These are phyloP conservation scores for Massospora cicadina DNA, from an alignment of 371 early-diverging fungal genomes.

Conservation along the genomic window DNA sequence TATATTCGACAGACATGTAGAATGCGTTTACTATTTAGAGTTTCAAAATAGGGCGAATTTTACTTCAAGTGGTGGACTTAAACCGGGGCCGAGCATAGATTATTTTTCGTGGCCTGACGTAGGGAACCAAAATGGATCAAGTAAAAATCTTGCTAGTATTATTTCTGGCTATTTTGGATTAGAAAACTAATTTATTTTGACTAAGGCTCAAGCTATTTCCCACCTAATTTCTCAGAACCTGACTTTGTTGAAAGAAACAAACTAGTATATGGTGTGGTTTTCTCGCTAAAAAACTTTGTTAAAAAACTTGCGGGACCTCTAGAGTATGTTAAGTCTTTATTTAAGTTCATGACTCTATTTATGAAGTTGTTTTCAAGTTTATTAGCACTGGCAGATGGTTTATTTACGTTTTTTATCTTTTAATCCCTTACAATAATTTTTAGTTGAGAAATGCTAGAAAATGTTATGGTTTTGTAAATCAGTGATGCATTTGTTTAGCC, in stretches of 20 bases:
- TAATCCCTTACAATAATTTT: not conserved
- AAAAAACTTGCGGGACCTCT: not conserved
- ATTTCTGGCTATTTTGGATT: too few relatives aligned
- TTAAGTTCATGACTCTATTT: too few relatives aligned
- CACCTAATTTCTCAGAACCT: not conserved
- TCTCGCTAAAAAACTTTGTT: constrained; percentile 3
- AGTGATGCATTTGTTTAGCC: not conserved
- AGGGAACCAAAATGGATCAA: too few relatives aligned
- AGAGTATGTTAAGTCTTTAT: too few relatives aligned
- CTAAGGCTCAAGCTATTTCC: not conserved
- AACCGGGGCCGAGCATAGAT: not conserved
- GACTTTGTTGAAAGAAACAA: constrained; percentile 3
- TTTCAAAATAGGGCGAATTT: constrained; percentile 6
- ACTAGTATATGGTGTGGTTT: constrained; percentile 6
- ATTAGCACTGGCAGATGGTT: not conserved
- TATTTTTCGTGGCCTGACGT: constrained; percentile 6
- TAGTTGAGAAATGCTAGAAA: not conserved
- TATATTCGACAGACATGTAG: not conserved
- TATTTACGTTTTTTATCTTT: not conserved
- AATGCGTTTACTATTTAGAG: constrained; percentile 5
- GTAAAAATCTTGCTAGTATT: too few relatives aligned
- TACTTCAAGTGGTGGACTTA: constrained; percentile 3
- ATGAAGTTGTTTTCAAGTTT: too few relatives aligned
- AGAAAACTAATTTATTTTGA: too few relatives aligned
- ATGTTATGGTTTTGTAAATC: not conserved